Base-by-base conservation (phyloP, 768 basidiomycete species). In the Lanmaoa rubissima region DNA sequence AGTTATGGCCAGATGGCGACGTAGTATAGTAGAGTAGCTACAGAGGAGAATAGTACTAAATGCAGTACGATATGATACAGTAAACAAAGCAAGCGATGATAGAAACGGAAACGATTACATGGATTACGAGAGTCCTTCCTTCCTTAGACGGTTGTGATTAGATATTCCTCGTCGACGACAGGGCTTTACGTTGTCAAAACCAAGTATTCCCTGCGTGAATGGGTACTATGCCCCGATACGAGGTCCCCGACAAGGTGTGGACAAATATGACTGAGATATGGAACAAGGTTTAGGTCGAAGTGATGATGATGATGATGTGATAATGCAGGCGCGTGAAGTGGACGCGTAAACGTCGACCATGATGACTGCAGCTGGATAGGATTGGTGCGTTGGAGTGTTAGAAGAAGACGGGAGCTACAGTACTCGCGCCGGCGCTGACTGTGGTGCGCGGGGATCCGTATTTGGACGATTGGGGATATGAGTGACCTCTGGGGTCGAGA, bases 341-440 rank as follows among this genome's bases (percentile, higher is more conserved):
- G 16, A 26, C 21, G 46, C 55, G 51, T 59, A 55, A 4, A 55
- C 32, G 51, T 44, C 49, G 50, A 44, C 41, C 21, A 11, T 11
- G 51, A 41, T 13, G 32, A 28, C 5, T 5, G 31, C 40, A 44
- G 45, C 19, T 41, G 42, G 38, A 28, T 10, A 44, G 44, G 24
- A 52, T 41, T 8, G 16, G 32, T 50, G 50, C 40, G n/a, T n/a
- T 26, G 32, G 40, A 14, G 34, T 4, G 24, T 76, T 69, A 87
- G 75, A 87, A 87, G 74, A 87, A 85, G 36, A 83, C 79, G 47
- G 85, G 76, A 43, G 79, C 84, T 31, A 74, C 78, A 17, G 76
- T 69, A 40, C 78, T 75, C 43, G 84, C 83, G 44, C 76, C 76
- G 16, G 78, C 78, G 54, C 78, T 78, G 53, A 86, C 78, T 13